phyloP scores from a whole-genome alignment of 306 rosid species.

The Lablab purpureus region DNA sequence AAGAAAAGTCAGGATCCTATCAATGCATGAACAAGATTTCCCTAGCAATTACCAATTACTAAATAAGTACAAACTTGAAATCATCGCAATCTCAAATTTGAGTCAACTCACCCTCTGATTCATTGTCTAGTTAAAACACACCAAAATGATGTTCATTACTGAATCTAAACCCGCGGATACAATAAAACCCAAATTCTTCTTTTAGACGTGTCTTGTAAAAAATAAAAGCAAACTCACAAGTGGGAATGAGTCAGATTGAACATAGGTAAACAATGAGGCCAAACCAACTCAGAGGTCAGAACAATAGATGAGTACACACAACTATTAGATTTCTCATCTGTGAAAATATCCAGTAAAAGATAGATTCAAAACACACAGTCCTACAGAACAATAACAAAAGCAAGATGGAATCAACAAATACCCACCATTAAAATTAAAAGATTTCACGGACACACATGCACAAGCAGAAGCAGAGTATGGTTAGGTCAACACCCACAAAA shows the following conservation, averaged over 20 bases:
- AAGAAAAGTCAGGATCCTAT: background rate
- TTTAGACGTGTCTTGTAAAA: background rate
- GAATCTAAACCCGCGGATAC: slow-evolving; percentile 17
- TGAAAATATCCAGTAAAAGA: slow-evolving; percentile 26
- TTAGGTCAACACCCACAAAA: slow-evolving; percentile 38
- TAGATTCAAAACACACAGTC: background rate
- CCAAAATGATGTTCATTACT: background rate
- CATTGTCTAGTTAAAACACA: background rate
- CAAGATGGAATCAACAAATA: slow-evolving; percentile 6
- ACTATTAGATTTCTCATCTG: background rate
- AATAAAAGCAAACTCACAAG: background rate
- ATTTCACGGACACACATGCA: slow-evolving; percentile 29
- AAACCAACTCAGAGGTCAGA: slow-evolving; percentile 14
- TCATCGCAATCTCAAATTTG: background rate
- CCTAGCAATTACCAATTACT: background rate
- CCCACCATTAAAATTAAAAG: background rate
- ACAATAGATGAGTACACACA: background rate
- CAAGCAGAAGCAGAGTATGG: background rate
- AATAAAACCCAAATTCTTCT: background rate
- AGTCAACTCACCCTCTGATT: background rate
- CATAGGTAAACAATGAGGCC: slow-evolving; percentile 13
- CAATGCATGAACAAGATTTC: slow-evolving; percentile 20
- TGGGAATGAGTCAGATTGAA: background rate
- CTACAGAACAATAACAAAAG: background rate
- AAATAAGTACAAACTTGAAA: background rate